Evolutionary conservation across 2,329 filamentous ascomycete species (phyloP), one percentile per base, ranked within the genome.

Genomic region (Graphilbum ipis-grandicollis): DNA sequence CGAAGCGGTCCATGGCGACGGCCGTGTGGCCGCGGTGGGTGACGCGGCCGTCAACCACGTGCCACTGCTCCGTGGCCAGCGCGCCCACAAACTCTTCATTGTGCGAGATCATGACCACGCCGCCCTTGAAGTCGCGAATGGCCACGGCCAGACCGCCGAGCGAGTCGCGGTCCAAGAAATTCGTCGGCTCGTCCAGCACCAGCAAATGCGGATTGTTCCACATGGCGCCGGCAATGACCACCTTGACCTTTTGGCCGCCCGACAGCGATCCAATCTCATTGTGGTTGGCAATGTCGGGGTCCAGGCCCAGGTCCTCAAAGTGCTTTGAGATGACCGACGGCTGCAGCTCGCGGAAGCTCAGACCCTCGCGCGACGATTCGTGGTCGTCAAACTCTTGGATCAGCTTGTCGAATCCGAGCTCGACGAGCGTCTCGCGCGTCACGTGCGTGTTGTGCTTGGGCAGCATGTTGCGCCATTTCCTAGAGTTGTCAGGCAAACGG

Each of bases 121-220:
- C 90, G 47, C 90, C 90, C 65, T 85, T 92, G 74, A 92, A 98
- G 54, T 96, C 90, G 48, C 86, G 83, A 51, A 98, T 96, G 46
- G 90, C 90, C 30, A 93, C 85, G n/a, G 90, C 86, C 38, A 98
- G 72, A 57, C 88, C 90, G 52, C 90, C 92, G 15, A 98, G 77
- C 14, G 86, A 93, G 62, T 98, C 90, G 49, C 90, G 85, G 54
- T 98, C 90, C 66, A 98, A 75, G 71, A 94, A 98, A 66, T 98
- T 98, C 56, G 90, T 96, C 40, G 90, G 90, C 62, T 98, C 88
- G 69, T 98, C 90, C 19, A 98, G 78, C 34, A 98, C 90, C 43
- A 98, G 74, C 51, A 98, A 63, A 64, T 98, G 90, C 1, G 90
- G 90, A 66, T 96, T 96, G 65, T 96, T 94, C 86, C 86, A 93